A percentile compares a stretch with the other conserved stretches of the same genome.
Conservation (phyloP, 257 asterid genomes). For the Jaltomata sinuosa region DNA sequence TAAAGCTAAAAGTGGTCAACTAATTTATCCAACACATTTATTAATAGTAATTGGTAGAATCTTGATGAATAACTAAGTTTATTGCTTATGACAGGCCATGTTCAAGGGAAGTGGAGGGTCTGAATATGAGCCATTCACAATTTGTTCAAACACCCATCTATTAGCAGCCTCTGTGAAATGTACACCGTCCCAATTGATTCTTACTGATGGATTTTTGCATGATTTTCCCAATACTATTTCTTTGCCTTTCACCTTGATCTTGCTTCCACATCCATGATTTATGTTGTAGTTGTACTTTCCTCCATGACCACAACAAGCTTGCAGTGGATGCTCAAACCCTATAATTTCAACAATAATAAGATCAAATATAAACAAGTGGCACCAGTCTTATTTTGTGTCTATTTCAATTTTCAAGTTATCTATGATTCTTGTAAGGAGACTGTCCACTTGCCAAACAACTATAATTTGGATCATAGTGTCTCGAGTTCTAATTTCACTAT, state of each 20-base stretch:
- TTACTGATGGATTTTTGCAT: slow-evolving; percentile 53
- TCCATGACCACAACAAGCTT: slow-evolving; percentile 89
- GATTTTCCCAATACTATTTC: slow-evolving; percentile 58
- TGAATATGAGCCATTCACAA: slow-evolving; percentile 63
- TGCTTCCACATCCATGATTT: slow-evolving; percentile 55
- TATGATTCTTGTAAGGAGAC: too few relatives aligned
- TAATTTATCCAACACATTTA: background rate
- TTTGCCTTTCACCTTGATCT: slow-evolving; percentile 46
- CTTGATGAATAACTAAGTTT: background rate
- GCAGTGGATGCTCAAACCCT: slow-evolving; percentile 68
- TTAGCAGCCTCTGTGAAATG: slow-evolving; percentile 81
- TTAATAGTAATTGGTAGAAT: background rate
- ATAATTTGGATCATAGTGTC: background rate
- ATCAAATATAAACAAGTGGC: too few relatives aligned
- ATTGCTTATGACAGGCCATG: slow-evolving; percentile 40
- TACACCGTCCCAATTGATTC: slow-evolving; percentile 74
- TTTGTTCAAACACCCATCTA: slow-evolving; percentile 51
- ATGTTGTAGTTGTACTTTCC: slow-evolving; percentile 73
- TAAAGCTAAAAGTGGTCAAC: background rate
- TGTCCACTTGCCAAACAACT: too few relatives aligned
- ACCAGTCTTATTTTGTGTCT: too few relatives aligned
- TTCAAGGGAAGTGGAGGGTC: slow-evolving; percentile 68
- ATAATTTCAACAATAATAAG: too few relatives aligned
- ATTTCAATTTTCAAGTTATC: background rate
- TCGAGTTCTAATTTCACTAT: too few relatives aligned